Evolutionary conservation across 1,284 basidiomycete species (phyloP).

Genomic region (Phellopilus nigrolimitatus): DNA sequence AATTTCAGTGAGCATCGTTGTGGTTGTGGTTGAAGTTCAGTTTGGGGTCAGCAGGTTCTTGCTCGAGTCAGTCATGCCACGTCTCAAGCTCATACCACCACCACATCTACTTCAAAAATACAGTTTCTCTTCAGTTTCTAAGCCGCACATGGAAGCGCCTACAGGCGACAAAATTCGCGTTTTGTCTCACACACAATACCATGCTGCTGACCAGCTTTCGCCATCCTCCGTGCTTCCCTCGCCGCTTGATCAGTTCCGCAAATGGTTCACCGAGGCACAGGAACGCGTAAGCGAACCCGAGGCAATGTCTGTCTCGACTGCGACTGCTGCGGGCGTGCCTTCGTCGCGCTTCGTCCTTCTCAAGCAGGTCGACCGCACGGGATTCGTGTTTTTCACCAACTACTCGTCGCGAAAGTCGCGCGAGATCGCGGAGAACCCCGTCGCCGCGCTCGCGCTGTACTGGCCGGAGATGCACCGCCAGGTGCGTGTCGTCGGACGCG

Average conservation of each 20-base stretch:
- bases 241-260: constrained; percentile 79
- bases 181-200: constrained; percentile 73
- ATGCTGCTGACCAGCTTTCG: constrained; percentile 56
- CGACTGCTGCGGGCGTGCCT: constrained; percentile 68
- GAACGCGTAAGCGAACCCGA: constrained; percentile 76
- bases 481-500: constrained; percentile 82
- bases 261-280: constrained; percentile 75
- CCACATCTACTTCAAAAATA: background rate
- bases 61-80: constrained; percentile 5
- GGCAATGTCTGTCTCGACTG: constrained; percentile 82
- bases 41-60: background rate
- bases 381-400: constrained; percentile 97
- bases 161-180: constrained; percentile 45
- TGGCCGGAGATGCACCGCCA: constrained; percentile 84
- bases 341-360: constrained; percentile 89
- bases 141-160: constrained; percentile 21
- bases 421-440: constrained; percentile 74
- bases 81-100: constrained; percentile 11
- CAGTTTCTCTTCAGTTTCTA: background rate
- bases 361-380: constrained; percentile 80
- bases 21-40: constrained; percentile 1
- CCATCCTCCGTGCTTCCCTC: constrained; percentile 52
- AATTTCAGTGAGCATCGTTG: background rate
- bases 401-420: constrained; percentile 88
- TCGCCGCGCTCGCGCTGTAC: constrained; percentile 84